Conservation (phyloP, 2,329 filamentous ascomycete genomes). For the Huntiella moniliformis region DNA sequence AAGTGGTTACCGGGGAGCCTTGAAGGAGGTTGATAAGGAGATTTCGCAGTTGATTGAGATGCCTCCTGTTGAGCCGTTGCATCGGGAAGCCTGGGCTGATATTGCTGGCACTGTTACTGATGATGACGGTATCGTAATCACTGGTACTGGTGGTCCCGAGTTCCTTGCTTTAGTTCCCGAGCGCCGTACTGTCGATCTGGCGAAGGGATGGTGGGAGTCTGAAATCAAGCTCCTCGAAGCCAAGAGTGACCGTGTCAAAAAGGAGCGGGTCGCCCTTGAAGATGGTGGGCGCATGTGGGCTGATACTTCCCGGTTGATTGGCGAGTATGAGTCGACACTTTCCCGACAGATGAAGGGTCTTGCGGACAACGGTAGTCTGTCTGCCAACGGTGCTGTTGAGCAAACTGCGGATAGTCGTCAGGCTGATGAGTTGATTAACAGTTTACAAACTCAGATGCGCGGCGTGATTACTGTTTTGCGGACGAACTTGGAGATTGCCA, state of each 20-base stretch:
- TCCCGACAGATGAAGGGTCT: slow-evolving; percentile 31
- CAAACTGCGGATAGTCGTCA: slow-evolving; percentile 12
- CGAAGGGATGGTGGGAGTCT: slow-evolving; percentile 49
- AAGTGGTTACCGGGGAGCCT: slow-evolving; percentile 49
- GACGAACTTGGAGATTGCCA: slow-evolving; percentile 32
- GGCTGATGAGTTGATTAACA: slow-evolving; percentile 23
- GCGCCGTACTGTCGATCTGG: slow-evolving; percentile 51
- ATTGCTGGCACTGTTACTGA: slow-evolving; percentile 3
- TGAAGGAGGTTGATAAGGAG: slow-evolving; percentile 46
- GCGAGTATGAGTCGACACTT: slow-evolving; percentile 46
- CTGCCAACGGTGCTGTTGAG: neutral
- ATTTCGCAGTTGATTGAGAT: slow-evolving; percentile 38
- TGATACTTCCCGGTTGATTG: slow-evolving; percentile 38
- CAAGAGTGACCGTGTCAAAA: slow-evolving; percentile 36
- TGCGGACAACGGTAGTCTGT: slow-evolving; percentile 7
- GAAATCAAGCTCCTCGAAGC: slow-evolving; percentile 38
- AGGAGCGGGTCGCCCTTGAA: slow-evolving; percentile 45
- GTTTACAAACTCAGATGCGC: slow-evolving; percentile 37
- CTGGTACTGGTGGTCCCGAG: slow-evolving; percentile 25
- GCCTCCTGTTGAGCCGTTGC: slow-evolving; percentile 35
- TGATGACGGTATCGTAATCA: slow-evolving; percentile 10
- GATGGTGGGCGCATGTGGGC: slow-evolving; percentile 51
- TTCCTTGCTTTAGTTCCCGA: slow-evolving; percentile 44
- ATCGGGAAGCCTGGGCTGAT: slow-evolving; percentile 24
- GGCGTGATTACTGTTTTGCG: slow-evolving; percentile 36